Conservation (phyloP, 2,329 filamentous ascomycete species). For the Hymenoscyphus salicellus region DNA sequence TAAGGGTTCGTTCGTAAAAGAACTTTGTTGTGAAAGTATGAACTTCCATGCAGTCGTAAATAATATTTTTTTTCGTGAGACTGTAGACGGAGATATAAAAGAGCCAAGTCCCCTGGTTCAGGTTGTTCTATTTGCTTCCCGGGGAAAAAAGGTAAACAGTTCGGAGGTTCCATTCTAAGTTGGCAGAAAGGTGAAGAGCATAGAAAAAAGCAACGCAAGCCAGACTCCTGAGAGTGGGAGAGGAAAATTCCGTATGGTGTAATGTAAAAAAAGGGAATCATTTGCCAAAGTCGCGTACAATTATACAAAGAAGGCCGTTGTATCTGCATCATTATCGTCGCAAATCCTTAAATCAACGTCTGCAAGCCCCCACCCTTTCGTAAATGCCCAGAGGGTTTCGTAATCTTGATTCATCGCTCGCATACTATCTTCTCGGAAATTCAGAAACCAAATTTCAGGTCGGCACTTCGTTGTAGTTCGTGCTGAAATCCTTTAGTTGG, state of each 20-base stretch:
- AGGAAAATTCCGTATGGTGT: slow-evolving; percentile 16
- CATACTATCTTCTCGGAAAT: slow-evolving; percentile 30
- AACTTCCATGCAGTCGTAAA: slow-evolving; percentile 1
- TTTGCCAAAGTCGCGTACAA: slow-evolving; percentile 21
- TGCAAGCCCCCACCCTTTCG: slow-evolving; percentile 33
- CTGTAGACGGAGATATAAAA: not conserved
- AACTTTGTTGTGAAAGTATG: not conserved
- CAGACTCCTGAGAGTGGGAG: slow-evolving; percentile 12
- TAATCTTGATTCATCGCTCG: slow-evolving; percentile 27
- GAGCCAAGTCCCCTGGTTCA: not conserved
- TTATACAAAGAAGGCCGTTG: slow-evolving; percentile 34
- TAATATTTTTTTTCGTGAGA: slow-evolving; percentile 8
- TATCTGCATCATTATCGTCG: slow-evolving; percentile 20
- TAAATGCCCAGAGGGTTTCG: slow-evolving; percentile 34
- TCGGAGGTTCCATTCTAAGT: slow-evolving; percentile 5
- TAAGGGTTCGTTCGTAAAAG: not conserved
- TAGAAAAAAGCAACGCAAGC: slow-evolving; percentile 13
- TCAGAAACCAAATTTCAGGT: slow-evolving; percentile 22
- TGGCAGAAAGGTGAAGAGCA: slow-evolving; percentile 5
- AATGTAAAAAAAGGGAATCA: slow-evolving; percentile 13
- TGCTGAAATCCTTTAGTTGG: slow-evolving; percentile 59
- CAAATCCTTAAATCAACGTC: slow-evolving; percentile 34
- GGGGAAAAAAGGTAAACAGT: not conserved
- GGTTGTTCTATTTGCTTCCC: not conserved
- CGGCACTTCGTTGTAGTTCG: slow-evolving; percentile 25